These are phyloP conservation scores for Hypericum perforatum DNA, from an alignment of 345 rosid species.

Conservation along the genomic window DNA sequence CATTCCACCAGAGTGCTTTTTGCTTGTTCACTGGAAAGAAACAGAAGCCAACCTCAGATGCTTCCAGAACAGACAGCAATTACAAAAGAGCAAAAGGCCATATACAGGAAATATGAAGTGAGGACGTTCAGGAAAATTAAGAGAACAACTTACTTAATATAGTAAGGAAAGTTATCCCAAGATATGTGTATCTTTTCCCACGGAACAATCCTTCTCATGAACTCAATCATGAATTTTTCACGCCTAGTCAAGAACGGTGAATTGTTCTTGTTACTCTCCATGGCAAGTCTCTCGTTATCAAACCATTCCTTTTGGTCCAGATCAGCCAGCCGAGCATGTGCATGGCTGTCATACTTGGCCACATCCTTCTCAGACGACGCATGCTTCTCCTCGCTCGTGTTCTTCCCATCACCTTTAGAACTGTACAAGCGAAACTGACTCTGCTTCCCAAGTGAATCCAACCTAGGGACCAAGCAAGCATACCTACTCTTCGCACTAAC, in stretches of 20 bases:
- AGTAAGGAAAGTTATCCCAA: slow-evolving; percentile 88
- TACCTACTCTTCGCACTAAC: slow-evolving; percentile 16
- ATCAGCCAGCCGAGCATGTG: slow-evolving; percentile 71
- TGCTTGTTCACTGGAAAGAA: slow-evolving; percentile 50
- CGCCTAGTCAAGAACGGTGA: slow-evolving; percentile 59
- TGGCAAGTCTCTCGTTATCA: slow-evolving; percentile 53
- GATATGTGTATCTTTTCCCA: slow-evolving; percentile 91
- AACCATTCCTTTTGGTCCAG: slow-evolving; percentile 98
- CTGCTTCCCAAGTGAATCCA: slow-evolving; percentile 17
- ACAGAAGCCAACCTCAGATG: background rate
- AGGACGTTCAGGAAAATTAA: slow-evolving; percentile 2
- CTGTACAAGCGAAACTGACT: slow-evolving; percentile 50
- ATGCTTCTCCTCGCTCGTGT: slow-evolving; percentile 60
- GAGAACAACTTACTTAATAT: slow-evolving; percentile 58
- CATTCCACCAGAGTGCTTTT: slow-evolving; percentile 81
- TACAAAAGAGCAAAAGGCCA: slow-evolving; percentile 7
- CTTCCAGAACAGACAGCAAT: background rate
- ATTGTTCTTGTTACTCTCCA: slow-evolving; percentile 70
- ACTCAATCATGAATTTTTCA: slow-evolving; percentile 72
- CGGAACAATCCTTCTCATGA: slow-evolving; percentile 68
- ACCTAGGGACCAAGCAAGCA: slow-evolving; percentile 14
- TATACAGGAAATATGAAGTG: background rate
- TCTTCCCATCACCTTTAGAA: slow-evolving; percentile 79
- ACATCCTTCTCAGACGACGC: slow-evolving; percentile 44
- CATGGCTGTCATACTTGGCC: slow-evolving; percentile 34